Conservation (phyloP, 768 basidiomycete genomes). For the Vishniacozyma victoriae region DNA sequence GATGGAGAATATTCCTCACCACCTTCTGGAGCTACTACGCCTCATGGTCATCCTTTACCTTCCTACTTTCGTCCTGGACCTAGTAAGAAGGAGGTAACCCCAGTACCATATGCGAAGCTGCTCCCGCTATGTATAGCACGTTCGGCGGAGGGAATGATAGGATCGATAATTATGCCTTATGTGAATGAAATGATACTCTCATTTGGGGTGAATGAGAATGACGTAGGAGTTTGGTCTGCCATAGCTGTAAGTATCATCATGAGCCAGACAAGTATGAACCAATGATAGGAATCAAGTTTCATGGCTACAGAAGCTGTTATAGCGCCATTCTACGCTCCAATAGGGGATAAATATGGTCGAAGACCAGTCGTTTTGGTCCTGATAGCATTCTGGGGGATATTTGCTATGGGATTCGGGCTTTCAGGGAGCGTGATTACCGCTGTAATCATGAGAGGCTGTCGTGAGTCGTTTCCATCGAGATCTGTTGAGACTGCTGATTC, state of each 20-base stretch:
- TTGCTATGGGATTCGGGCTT: conserved; percentile 24
- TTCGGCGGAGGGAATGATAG: conserved; percentile 28
- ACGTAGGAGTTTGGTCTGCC: conserved; percentile 30
- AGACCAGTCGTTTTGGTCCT: conserved; percentile 23
- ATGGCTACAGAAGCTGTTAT: conserved; percentile 24
- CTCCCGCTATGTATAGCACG: conserved; percentile 23
- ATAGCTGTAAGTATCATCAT: conserved; percentile 18
- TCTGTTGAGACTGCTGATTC: conserved; percentile 1
- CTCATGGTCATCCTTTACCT: too few species aligned
- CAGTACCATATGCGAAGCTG: conserved; percentile 22
- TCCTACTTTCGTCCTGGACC: too few species aligned
- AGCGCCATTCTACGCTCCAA: conserved; percentile 25
- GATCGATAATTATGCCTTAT: conserved; percentile 32
- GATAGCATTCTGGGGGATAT: conserved; percentile 19
- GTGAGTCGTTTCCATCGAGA: conserved; percentile 9
- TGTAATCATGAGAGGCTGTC: conserved; percentile 14
- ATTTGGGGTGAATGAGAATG: conserved; percentile 29
- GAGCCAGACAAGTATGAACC: background rate
- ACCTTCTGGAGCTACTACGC: too few species aligned
- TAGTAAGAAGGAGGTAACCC: conserved; percentile 3
- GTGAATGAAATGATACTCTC: conserved; percentile 33
- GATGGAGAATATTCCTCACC: too few species aligned
- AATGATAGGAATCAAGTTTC: conserved; percentile 23
- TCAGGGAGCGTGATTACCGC: conserved; percentile 15
- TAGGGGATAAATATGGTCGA: conserved; percentile 25